phyloP scores from a whole-genome alignment of 352 stramenopile genomes.

The Globisporangium mamillatum region DNA sequence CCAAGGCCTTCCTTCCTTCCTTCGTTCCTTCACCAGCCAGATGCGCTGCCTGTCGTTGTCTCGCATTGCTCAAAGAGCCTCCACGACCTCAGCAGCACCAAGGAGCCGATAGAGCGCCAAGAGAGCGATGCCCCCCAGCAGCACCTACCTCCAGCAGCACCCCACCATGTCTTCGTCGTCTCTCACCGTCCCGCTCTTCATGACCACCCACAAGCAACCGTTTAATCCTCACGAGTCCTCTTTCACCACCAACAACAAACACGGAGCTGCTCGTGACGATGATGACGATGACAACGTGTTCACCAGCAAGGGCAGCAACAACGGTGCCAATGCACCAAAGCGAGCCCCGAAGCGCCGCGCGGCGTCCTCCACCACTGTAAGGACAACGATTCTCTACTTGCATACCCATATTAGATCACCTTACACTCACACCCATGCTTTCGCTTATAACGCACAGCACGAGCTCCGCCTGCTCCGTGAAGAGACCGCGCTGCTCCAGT shows the following conservation, averaged over 20 bases:
- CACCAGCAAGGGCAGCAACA: not conserved
- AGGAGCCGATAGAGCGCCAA: not conserved
- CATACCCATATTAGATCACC: not conserved
- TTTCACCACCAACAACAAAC: not conserved
- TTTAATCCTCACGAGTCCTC: not conserved
- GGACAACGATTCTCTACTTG: too few relatives aligned
- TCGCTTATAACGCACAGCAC: slow-evolving; percentile 23
- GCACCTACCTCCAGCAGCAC: not conserved
- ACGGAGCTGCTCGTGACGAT: not conserved
- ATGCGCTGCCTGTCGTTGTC: not conserved
- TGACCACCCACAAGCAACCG: not conserved
- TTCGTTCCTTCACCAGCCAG: not conserved
- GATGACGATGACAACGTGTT: not conserved
- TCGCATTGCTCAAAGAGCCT: not conserved
- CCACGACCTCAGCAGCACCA: not conserved
- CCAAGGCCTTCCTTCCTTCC: not conserved
- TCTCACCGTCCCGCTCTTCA: not conserved
- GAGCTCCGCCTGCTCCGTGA: slow-evolving; percentile 49
- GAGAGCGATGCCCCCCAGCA: not conserved
- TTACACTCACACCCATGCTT: not conserved
- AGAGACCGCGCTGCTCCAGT: slow-evolving; percentile 36
- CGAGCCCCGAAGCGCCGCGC: not conserved
- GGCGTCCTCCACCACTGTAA: not conserved
- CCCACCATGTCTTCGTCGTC: not conserved
- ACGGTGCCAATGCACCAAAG: not conserved